Conservation (phyloP, 805 yeast genomes). For the Saccharomycopsis oosterbeekiorum region DNA sequence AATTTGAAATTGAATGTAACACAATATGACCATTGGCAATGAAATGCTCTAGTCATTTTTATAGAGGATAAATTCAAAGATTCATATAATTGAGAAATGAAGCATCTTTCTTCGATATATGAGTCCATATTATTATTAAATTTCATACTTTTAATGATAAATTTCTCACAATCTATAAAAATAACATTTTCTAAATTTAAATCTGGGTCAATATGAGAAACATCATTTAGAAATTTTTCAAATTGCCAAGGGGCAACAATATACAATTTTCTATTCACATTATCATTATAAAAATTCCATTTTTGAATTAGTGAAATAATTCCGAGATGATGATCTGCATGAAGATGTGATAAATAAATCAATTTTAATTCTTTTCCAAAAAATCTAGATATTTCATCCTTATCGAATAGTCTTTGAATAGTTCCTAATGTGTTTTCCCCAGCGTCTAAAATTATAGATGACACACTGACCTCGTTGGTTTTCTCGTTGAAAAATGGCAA, state of each 20-base stretch:
- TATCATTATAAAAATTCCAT: constrained; percentile 45
- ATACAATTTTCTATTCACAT: constrained; percentile 34
- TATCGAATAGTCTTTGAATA: constrained; percentile 51
- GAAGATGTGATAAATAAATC: constrained; percentile 77
- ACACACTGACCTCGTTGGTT: constrained; percentile 17
- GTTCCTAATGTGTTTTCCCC: constrained; percentile 89
- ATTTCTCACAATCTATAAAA: constrained; percentile 53
- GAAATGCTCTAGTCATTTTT: constrained; percentile 66
- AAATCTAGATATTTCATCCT: constrained; percentile 31
- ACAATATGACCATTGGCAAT: constrained; percentile 77
- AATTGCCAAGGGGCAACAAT: constrained; percentile 72
- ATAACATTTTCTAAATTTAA: constrained; percentile 32
- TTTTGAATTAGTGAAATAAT: constrained; percentile 54
- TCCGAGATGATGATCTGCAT: constrained; percentile 96
- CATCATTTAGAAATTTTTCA: constrained; percentile 55
- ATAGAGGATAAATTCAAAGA: constrained; percentile 37
- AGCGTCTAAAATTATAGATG: constrained; percentile 67
- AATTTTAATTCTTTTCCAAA: constrained; percentile 49
- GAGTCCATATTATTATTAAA: not conserved
- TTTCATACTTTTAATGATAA: constrained; percentile 25
- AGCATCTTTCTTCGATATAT: not conserved
- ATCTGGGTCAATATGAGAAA: not conserved
- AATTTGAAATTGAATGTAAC: constrained; percentile 42
- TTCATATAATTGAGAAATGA: constrained; percentile 25
- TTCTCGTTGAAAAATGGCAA: constrained; percentile 39